Evolutionary conservation across 179 eudicot species (phyloP), one percentile per base, ranked within the genome.

Genomic region (Beta lomatogona): DNA sequence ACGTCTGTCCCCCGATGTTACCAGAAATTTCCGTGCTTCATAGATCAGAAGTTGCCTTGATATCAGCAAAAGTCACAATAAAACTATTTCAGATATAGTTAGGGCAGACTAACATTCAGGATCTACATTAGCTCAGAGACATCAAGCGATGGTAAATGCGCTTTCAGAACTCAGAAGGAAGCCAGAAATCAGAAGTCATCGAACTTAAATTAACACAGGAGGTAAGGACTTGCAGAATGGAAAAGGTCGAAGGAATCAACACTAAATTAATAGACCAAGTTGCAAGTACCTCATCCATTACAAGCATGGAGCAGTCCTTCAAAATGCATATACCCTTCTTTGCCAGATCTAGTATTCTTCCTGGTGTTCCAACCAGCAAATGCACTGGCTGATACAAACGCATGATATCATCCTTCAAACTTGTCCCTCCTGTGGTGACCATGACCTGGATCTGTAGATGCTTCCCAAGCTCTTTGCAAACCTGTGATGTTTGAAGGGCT

Each of bases 401-500:
- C 98, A 94, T 94, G 48, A 94, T 93, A 67, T 92, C 97, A 82
- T 95, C 98, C 81, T 87, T 95, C 79, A 95, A 84, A 85, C 98
- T 95, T 63, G 98, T 95, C 70, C 98, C 98, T 76, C 98, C 98
- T 36, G 98, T 95, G 22, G 94, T 92, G 80, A 90, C 98, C 98
- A 95, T 95, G 81, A 95, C 97, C 85, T 93, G 88, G 80, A 95
- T 89, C 80, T 93, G 86, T 77, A 95, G 82, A 79, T 95, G 91
- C 84, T 95, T 95, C 80, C 97, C 97, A 77, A 95, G 94, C 88
- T 95, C 98, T 87, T 95, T 95, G 89, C 97, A 95, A 41, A 95
- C 98, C 85, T 95, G 98, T 79, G 98, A 93, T n/a, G 98, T 95
- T 82, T 95, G 98, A 82, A 93, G 92, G 80, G 98, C 98, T 82